Percentiles rank a stretch among this genome's conserved stretches.
phyloP scores from a whole-genome alignment of 345 rosid species.

The Ailanthus altissimus region DNA sequence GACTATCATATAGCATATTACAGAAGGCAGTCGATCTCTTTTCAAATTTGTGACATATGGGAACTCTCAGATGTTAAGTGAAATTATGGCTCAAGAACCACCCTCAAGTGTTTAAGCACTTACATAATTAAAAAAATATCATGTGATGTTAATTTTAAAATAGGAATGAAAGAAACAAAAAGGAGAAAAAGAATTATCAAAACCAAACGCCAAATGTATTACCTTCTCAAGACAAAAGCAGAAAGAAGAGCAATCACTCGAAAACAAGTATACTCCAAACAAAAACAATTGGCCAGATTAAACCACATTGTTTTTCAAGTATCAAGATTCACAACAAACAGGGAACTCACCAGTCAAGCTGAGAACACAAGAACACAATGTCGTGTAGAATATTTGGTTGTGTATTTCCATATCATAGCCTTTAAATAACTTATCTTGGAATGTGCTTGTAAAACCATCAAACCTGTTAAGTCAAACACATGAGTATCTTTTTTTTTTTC shows the following conservation, averaged over 20 bases:
- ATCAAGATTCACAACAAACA: not conserved
- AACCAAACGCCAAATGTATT: not conserved
- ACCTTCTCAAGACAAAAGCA: not conserved
- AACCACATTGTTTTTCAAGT: slow-evolving; percentile 7
- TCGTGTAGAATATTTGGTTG: slow-evolving; percentile 95
- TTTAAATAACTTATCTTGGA: slow-evolving; percentile 91
- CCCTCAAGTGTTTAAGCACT: not conserved
- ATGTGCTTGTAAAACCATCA: slow-evolving; percentile 98
- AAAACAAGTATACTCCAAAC: not conserved
- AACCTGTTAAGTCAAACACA: slow-evolving; percentile 50
- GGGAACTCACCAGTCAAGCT: slow-evolving; percentile 72
- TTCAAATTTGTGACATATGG: not conserved
- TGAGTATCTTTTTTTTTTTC: not conserved
- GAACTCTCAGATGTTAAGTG: not conserved
- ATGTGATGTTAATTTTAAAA: not conserved
- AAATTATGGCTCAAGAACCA: slow-evolving; percentile 4
- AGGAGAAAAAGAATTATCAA: not conserved
- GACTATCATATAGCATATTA: not conserved
- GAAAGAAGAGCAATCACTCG: not conserved
- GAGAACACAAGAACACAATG: slow-evolving; percentile 75
- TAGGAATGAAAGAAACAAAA: not conserved
- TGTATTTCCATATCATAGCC: slow-evolving; percentile 97
- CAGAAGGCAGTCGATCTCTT: not conserved
- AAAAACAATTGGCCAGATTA: slow-evolving; percentile 1
- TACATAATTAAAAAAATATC: not conserved